These are phyloP conservation scores for Rhodosporidiobolus sp. DNA, from an alignment of 768 basidiomycete species.

Conservation along the genomic window DNA sequence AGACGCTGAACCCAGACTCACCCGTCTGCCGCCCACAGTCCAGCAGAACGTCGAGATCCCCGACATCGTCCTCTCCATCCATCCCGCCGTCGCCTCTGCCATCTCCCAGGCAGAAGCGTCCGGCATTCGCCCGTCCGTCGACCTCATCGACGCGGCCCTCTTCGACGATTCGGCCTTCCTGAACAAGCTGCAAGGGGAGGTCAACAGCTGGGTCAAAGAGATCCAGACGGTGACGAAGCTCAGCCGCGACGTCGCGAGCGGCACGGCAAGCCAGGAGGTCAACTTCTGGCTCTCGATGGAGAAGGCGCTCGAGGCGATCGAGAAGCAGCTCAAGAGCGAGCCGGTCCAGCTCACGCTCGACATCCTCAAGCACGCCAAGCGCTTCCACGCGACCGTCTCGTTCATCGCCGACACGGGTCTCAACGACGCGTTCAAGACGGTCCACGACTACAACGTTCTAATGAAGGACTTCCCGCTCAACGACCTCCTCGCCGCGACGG, in stretches of 20 bases:
- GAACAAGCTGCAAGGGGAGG: constrained; percentile 85
- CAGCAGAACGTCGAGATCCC: constrained; percentile 99
- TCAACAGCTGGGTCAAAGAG: constrained; percentile 97
- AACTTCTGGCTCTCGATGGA: constrained; percentile 98
- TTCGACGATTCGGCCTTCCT: constrained; percentile 87
- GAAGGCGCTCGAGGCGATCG: constrained; percentile 86
- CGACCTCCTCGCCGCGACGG: constrained; percentile 91
- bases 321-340: constrained; percentile 82
- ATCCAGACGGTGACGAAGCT: constrained; percentile 96
- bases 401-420: constrained; percentile 97
- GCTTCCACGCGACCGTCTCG: constrained; percentile 94
- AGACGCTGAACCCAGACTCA: not conserved
- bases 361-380: constrained; percentile 88
- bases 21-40: constrained; percentile 46
- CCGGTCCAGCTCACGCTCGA: constrained; percentile 67
- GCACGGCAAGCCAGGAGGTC: constrained; percentile 97
- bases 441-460: constrained; percentile 95
- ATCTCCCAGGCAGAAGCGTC: constrained; percentile 59
- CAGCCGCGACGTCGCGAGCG: constrained; percentile 85
- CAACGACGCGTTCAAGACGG: constrained; percentile 86
- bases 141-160: constrained; percentile 72
- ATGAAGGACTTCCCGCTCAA: constrained; percentile 99
- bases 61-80: constrained; percentile 86
- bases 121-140: constrained; percentile 59
- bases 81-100: constrained; percentile 80